Evolutionary conservation across 2,329 filamentous ascomycete genomes (phyloP).

Genomic region (Didymella sp.): DNA sequence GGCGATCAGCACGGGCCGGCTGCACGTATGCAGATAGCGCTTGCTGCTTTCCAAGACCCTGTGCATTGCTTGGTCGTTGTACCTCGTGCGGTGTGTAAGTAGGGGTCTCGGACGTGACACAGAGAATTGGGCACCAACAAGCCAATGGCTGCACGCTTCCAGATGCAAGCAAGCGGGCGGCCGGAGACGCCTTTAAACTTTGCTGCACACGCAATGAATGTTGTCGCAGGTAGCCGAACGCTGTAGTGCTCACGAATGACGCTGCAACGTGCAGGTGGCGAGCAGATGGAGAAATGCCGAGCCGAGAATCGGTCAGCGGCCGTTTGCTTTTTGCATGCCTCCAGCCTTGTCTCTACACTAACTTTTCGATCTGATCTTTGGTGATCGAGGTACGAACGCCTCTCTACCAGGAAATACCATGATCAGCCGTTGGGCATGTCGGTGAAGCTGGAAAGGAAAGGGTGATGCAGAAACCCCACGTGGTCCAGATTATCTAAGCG

Average conservation of each 20-base stretch:
- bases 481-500: slow-evolving; percentile 24
- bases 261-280: slow-evolving; percentile 22
- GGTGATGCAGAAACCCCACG: slow-evolving; percentile 28
- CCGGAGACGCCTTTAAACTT: slow-evolving; percentile 1
- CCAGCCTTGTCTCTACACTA: neutral
- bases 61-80: slow-evolving; percentile 21
- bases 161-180: slow-evolving; percentile 5
- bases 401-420: neutral
- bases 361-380: neutral
- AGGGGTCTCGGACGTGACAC: slow-evolving; percentile 17
- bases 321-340: neutral
- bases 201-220: slow-evolving; percentile 12
- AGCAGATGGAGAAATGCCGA: slow-evolving; percentile 1
- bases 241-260: slow-evolving; percentile 20
- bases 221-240: slow-evolving; percentile 17
- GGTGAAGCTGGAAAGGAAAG: slow-evolving; percentile 8
- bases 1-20: neutral
- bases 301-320: neutral
- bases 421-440: slow-evolving; percentile 11
- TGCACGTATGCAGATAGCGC: slow-evolving; percentile 14
- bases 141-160: slow-evolving; percentile 20
- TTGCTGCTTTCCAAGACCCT: slow-evolving; percentile 25
- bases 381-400: neutral
- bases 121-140: slow-evolving; percentile 1
- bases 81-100: slow-evolving; percentile 13